Evolutionary conservation across 148 eudicot species (phyloP).

Genomic region (Rhododendron vialii): DNA sequence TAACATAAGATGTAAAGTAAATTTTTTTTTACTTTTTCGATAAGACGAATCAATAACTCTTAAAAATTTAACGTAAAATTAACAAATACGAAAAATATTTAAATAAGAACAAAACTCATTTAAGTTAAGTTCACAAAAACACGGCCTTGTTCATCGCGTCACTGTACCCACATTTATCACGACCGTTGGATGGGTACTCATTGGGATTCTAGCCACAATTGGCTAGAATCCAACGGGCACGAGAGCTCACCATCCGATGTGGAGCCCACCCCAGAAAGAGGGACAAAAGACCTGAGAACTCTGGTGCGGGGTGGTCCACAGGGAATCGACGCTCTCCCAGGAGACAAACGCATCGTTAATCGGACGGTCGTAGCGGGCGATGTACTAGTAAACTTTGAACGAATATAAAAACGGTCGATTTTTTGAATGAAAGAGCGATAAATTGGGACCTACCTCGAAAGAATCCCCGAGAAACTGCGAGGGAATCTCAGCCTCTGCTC

Average conservation of each 20-base stretch:
- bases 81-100: no score
- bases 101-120: no score
- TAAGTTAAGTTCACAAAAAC: no score
- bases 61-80: no score
- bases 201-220: neutral
- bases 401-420: neutral
- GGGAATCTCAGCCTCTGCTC: neutral
- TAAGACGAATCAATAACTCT: no score
- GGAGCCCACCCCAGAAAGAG: neutral
- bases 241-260: neutral
- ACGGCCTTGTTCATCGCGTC: no score
- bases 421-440: neutral
- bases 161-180: neutral
- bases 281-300: neutral
- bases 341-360: neutral
- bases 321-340: neutral
- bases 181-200: neutral
- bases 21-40: no score
- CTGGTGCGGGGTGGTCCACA: neutral
- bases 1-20: no score
- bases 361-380: neutral
- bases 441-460: neutral
- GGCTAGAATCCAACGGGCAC: neutral
- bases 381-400: no score
- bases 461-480: neutral